A percentile compares a stretch with the other conserved stretches of the same genome.
These are phyloP conservation scores for Alternaria sp. DNA, from an alignment of 2,329 filamentous ascomycete species.

Conservation along the genomic window DNA sequence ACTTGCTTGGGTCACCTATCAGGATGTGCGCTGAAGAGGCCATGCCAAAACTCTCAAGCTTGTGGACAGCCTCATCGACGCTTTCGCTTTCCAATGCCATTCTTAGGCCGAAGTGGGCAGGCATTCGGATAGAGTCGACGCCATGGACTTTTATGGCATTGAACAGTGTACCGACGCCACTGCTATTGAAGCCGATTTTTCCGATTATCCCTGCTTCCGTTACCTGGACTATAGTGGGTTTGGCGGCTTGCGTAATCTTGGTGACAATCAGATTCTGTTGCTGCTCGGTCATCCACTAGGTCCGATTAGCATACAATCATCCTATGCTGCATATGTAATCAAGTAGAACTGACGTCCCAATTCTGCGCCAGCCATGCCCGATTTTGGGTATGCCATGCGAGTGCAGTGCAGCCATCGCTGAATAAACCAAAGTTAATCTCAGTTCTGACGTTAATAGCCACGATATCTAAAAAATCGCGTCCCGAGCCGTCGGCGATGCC, in stretches of 20 bases:
- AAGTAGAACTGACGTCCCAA: conserved; percentile 59
- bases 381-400: conserved; percentile 56
- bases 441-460: conserved; percentile 66
- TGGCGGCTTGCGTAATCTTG: conserved; percentile 55
- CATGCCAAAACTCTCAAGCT: conserved; percentile 58
- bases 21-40: conserved; percentile 65
- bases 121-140: conserved; percentile 61
- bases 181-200: conserved; percentile 71
- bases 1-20: conserved; percentile 59
- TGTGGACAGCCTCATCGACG: conserved; percentile 57
- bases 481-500: conserved; percentile 64
- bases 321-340: not conserved
- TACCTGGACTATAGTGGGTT: conserved; percentile 63
- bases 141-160: conserved; percentile 70
- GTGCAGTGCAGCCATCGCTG: conserved; percentile 65
- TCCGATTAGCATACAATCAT: conserved; percentile 1
- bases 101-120: conserved; percentile 69
- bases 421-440: conserved; percentile 68
- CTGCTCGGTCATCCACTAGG: conserved; percentile 62
- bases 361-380: conserved; percentile 64
- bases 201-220: conserved; percentile 70
- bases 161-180: conserved; percentile 66
- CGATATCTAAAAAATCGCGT: conserved; percentile 60
- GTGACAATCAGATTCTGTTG: conserved; percentile 60
- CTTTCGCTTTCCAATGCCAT: conserved; percentile 63